A percentile compares a stretch with the other conserved stretches of the same genome.
phyloP scores from a whole-genome alignment of 139 green algal species.

The Desmodesmus armatus region DNA sequence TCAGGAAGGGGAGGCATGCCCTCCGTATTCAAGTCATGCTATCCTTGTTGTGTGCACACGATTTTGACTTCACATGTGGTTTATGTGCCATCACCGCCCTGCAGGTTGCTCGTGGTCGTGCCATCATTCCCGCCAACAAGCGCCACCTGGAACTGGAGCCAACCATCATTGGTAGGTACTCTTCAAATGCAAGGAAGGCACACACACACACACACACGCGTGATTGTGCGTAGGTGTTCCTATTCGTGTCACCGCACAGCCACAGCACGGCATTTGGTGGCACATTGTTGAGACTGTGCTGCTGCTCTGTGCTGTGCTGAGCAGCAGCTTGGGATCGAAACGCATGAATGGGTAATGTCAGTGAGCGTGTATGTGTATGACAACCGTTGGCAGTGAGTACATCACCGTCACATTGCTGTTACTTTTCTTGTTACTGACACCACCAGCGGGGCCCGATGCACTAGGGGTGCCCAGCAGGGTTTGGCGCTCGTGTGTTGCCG shows the following conservation, averaged over 20 bases:
- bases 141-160: conserved; percentile 95
- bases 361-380: too few relatives aligned
- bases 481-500: background rate
- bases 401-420: background rate
- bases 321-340: too few relatives aligned
- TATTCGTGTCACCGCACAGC: background rate
- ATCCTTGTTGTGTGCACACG: background rate
- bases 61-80: background rate
- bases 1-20: too few relatives aligned
- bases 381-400: too few relatives aligned
- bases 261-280: background rate
- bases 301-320: conserved; percentile 3
- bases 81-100: background rate
- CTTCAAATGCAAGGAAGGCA: background rate
- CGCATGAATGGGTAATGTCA: too few relatives aligned
- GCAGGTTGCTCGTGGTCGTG: conserved; percentile 91
- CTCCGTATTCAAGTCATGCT: too few relatives aligned
- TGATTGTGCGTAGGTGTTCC: background rate
- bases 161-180: conserved; percentile 81
- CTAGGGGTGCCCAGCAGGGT: conserved; percentile 65
- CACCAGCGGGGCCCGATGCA: conserved; percentile 7
- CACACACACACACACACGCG: background rate
- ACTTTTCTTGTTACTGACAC: conserved; percentile 2
- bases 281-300: background rate
- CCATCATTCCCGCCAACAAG: conserved; percentile 98